Evolutionary conservation across 768 basidiomycete species (phyloP), one percentile per base, ranked within the genome.

Genomic region (Cystofilobasidium macerans): DNA sequence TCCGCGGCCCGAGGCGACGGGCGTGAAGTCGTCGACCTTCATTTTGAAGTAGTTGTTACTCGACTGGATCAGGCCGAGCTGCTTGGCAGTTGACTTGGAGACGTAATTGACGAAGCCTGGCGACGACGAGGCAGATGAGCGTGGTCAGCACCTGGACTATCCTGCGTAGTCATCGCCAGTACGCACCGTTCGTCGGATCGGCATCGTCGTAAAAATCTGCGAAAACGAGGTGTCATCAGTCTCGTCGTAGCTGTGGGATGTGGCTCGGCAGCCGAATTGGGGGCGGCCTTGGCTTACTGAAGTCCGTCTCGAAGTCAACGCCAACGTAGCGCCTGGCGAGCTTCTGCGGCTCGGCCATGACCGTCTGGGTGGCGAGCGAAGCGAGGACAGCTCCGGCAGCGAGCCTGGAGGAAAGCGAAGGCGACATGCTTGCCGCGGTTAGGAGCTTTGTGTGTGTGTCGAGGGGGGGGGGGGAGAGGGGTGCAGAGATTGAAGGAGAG

Each of bases 321-420:
- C 73, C 75, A 6, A 70, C 65, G 58, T 76, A 76, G 16, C 64
- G 69, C 65, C 71, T 74, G 6, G 75, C 75, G 16, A 76, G 68
- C 67, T 51, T 65, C 54, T 57, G 57, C 0, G 12, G 4, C 16
- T 22, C 57, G 22, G 64, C 64, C 35, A 26, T 13, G 11, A n/a
- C 43, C 8, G 35, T 48, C 4, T 36, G 24, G 11, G 43, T 16
- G 1, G 35, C 40, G 20, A 57, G 12, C 3, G 33, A 8, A 3
- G 57, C 28, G 40, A 47, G 42, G 47, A 62, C 13, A 26, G 26
- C 53, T 2, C 35, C 13, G n/a, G 58, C 11, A 8, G 40, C 36
- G 9, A 59, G 38, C 16, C 13, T 40, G 26, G 38, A 26, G 6
- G 7, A 24, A 40, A 42, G 40, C 22, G 58, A 59, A 40, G 24